A percentile compares a stretch with the other conserved stretches of the same genome.
Evolutionary conservation across 164 flowering plant species (phyloP).

Genomic region (Akebia trifoliata): DNA sequence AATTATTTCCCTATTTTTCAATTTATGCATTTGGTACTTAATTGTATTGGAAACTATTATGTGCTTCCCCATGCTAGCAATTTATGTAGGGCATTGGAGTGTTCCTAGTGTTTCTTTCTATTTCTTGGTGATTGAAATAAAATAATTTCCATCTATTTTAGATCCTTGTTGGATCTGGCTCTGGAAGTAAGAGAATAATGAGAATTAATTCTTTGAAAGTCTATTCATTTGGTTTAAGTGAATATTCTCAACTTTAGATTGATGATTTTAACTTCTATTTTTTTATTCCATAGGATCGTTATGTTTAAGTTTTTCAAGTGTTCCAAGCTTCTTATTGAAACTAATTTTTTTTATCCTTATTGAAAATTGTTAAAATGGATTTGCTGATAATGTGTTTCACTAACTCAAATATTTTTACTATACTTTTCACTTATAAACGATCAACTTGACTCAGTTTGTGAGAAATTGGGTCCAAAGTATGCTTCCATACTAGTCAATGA

Average conservation of each 20-base stretch:
- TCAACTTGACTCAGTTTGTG: conserved; percentile 70
- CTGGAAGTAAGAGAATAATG: conserved; percentile 66
- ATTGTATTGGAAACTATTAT: neutral
- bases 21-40: neutral
- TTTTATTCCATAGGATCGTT: neutral
- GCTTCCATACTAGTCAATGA: conserved; percentile 56
- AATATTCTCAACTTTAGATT: conserved; percentile 30
- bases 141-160: conserved; percentile 19
- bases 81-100: neutral
- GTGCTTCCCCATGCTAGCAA: neutral
- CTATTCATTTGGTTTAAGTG: conserved; percentile 94
- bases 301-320: neutral
- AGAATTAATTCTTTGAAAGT: conserved; percentile 75
- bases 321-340: neutral
- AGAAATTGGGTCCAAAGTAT: conserved; percentile 82
- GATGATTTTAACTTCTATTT: neutral
- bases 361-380: neutral
- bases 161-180: conserved; percentile 97
- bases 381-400: neutral
- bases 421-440: conserved; percentile 41
- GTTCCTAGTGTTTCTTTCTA: neutral
- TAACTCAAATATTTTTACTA: neutral
- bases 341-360: no score
- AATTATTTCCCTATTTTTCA: neutral
- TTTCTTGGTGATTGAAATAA: neutral